Percentiles rank a stretch among this genome's conserved stretches.
Evolutionary conservation across 768 basidiomycete species (phyloP).

Genomic region (Austroboletus festivus): DNA sequence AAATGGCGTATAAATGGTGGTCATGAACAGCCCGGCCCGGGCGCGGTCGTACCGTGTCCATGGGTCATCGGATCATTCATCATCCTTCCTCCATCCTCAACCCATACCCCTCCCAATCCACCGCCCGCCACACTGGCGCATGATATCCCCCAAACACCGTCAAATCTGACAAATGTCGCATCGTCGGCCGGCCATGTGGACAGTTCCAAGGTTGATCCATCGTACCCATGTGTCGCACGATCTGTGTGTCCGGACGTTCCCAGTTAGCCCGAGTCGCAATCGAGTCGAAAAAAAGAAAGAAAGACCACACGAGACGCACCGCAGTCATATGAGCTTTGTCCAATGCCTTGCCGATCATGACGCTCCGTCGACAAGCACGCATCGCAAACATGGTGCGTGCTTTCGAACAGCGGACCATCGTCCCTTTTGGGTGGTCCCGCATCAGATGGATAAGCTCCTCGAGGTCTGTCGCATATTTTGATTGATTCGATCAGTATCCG

Average conservation of each 20-base stretch:
- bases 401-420: conserved; percentile 90
- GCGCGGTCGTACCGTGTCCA: no score
- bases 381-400: conserved; percentile 95
- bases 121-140: conserved; percentile 6
- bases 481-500: neutral
- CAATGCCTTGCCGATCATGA: conserved; percentile 91
- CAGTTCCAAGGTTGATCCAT: conserved; percentile 89
- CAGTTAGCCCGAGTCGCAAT: neutral
- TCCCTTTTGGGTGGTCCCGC: conserved; percentile 69
- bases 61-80: no score
- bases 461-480: conserved; percentile 53
- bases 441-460: conserved; percentile 90
- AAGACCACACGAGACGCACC: conserved; percentile 40
- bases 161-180: conserved; percentile 71
- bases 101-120: conserved; percentile 39
- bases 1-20: no score
- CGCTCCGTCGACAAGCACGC: conserved; percentile 92
- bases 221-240: conserved; percentile 77
- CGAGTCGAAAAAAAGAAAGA: neutral
- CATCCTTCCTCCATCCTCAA: conserved; percentile 2
- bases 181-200: conserved; percentile 83
- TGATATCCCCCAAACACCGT: conserved; percentile 19
- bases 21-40: no score
- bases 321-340: conserved; percentile 73
- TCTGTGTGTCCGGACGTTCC: conserved; percentile 36